Evolutionary conservation across 2,329 filamentous ascomycete species (phyloP), one percentile per base, ranked within the genome.

Genomic region (Botrytis sinoallii): DNA sequence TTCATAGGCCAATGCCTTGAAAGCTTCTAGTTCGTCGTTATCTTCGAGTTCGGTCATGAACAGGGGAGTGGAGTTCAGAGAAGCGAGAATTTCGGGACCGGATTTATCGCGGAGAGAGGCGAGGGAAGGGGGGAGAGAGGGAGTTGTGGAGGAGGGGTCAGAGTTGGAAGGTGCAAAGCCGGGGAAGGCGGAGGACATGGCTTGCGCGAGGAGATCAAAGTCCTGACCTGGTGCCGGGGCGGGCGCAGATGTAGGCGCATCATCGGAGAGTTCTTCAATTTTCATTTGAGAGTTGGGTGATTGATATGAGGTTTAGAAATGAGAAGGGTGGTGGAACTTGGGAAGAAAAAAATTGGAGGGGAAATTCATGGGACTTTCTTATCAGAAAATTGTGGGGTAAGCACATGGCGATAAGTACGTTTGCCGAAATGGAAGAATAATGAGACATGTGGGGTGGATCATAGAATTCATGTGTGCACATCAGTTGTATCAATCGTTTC

Each of bases 21-120:
- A 87, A 0, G 96, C 97, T 79, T 97, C 94, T 0, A 97, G 86
- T 77, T 93, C 90, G 75, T 92, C 86, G 80, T 97, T 97, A 76
- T 97, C 92, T 78, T 93, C 93, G 48, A 98, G 87, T 77, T 93
- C 91, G 44, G 94, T 98, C 96, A 99, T 99, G 86, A 99, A 99
- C 55, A 99, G 88, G 10, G 96, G 96, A 66, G 88, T 87, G 76
- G 90, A 89, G 80, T 92, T 92, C 83, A 93, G 85, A 78, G 91
- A 88, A 65, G 85, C 84, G 59, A 91, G 79, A 52, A 93, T 83
- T 77, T 92, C 88, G 66, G 91, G 88, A 0, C 85, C 85, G 7
- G 86, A 85, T 79, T 89, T 85, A 72, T 86, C 85, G 75, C 85
- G 86, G 63, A 88, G 83, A 3, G 86, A 86, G 29, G 87, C 87